Conservation (phyloP, 2,329 filamentous ascomycete genomes). For the Periconia sp. region DNA sequence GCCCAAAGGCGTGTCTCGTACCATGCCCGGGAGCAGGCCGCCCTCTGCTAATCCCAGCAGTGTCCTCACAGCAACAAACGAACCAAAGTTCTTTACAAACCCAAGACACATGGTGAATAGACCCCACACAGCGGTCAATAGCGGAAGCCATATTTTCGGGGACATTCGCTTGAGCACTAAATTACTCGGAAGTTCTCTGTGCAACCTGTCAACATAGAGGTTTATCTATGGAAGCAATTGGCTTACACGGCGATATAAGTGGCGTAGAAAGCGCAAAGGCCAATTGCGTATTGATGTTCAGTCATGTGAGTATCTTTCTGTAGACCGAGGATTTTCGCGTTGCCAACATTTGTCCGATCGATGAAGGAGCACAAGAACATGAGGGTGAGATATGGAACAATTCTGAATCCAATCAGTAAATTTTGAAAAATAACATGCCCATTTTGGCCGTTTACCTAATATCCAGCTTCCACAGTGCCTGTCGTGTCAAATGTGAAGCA, state of each 20-base stretch:
- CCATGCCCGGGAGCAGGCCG: constrained; percentile 70
- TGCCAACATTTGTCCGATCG: constrained; percentile 74
- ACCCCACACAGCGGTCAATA: constrained; percentile 64
- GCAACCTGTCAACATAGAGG: background rate
- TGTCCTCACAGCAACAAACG: constrained; percentile 66
- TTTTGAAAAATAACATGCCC: background rate
- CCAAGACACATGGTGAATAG: constrained; percentile 63
- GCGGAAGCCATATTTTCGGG: constrained; percentile 65
- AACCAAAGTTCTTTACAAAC: constrained; percentile 59
- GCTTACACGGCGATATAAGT: constrained; percentile 65
- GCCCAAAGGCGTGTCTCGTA: no score
- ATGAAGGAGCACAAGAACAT: constrained; percentile 69
- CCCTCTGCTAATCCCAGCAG: constrained; percentile 69
- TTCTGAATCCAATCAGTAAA: constrained; percentile 45
- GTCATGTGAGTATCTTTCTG: constrained; percentile 61
- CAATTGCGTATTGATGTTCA: constrained; percentile 67
- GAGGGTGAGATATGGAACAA: constrained; percentile 66
- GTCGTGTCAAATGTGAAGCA: background rate
- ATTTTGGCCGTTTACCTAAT: background rate
- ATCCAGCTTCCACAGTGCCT: constrained; percentile 6
- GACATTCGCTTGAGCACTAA: constrained; percentile 67
- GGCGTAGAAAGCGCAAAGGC: constrained; percentile 69
- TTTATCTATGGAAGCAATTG: constrained; percentile 6
- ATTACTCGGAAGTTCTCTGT: constrained; percentile 68
- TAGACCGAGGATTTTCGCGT: constrained; percentile 69